Percentiles rank a stretch among this genome's conserved stretches.
phyloP scores from a whole-genome alignment of 2,329 filamentous ascomycete genomes.

The Pyrenochaeta sp. region DNA sequence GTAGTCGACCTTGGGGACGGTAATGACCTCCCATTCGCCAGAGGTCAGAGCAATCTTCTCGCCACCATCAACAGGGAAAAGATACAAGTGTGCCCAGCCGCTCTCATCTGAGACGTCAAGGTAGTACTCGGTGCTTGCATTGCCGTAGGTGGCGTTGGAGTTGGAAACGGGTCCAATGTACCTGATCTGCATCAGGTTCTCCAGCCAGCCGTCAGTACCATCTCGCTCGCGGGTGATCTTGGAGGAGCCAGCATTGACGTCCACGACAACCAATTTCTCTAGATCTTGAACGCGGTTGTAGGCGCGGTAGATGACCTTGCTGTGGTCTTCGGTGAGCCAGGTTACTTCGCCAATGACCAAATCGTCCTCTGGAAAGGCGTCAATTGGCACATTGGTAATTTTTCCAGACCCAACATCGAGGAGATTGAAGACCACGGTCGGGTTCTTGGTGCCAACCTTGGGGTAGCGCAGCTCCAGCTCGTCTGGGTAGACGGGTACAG shows the following conservation, averaged over 20 bases:
- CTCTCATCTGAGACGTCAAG: constrained; percentile 72
- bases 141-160: constrained; percentile 45
- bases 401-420: constrained; percentile 61
- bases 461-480: constrained; percentile 73
- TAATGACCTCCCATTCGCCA: constrained; percentile 71
- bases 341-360: constrained; percentile 73
- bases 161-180: constrained; percentile 60
- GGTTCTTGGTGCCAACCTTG: constrained; percentile 74
- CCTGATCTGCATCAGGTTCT: constrained; percentile 65
- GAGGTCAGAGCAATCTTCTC: constrained; percentile 66
- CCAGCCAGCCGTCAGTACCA: constrained; percentile 68
- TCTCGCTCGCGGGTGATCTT: constrained; percentile 65
- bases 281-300: constrained; percentile 75
- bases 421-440: constrained; percentile 68
- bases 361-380: constrained; percentile 67
- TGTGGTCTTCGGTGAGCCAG: constrained; percentile 70
- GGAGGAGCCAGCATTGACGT: constrained; percentile 59
- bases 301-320: constrained; percentile 69
- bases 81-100: constrained; percentile 72
- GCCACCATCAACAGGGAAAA: constrained; percentile 67
- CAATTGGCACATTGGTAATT: constrained; percentile 59
- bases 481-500: constrained; percentile 67
- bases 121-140: constrained; percentile 61
- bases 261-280: constrained; percentile 69
- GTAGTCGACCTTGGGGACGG: constrained; percentile 68